Evolutionary conservation across 2,329 filamentous ascomycete genomes (phyloP), one percentile per base, ranked within the genome.

Genomic region (Monosporascus sp.): DNA sequence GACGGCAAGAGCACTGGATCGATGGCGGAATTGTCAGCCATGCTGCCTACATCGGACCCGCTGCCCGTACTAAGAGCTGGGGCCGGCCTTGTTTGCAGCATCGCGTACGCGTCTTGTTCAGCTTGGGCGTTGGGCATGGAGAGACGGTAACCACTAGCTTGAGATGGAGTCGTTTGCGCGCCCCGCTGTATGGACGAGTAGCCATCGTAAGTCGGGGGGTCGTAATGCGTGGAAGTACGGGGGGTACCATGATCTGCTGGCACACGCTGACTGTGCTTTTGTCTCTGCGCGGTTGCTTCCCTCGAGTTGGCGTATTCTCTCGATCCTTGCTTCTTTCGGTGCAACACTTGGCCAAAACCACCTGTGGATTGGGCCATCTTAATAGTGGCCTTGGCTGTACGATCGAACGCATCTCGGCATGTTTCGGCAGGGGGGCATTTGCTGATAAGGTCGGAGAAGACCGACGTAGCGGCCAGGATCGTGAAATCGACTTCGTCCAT

Each of bases 401-500:
- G 84, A 63, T 96, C 90, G 67, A 97, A 97, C 1, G 94, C 92
- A 69, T 97, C 92, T 16, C 91, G 85, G 69, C 93, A 97, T 11
- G 92, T 91, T 76, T 97, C 92, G 34, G 93, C 93, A 0, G 93
- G 93, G 0, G 93, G 92, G 62, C 94, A 97, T 69, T 96, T 96
- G 61, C 95, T 90, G 60, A 95, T 92, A 58, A 97, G 79, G 66
- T 97, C 94, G 5, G 85, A 87, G 44, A 97, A 85, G 8, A 97
- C 91, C 2, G 93, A 97, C 48, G 91, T 97, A 22, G 92, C 93
- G 8, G 92, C 91, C 48, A 97, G 78, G 8, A 97, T 90, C 1
- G 93, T 97, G 64, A 96, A 96, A 68, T 97, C 93, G n/a, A 97
- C 91, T 68, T 97, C 93, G 65, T 97, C 92, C 74, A 96, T 88